Conservation (phyloP, 2,329 filamentous ascomycete genomes). For the Penicillium hordei region DNA sequence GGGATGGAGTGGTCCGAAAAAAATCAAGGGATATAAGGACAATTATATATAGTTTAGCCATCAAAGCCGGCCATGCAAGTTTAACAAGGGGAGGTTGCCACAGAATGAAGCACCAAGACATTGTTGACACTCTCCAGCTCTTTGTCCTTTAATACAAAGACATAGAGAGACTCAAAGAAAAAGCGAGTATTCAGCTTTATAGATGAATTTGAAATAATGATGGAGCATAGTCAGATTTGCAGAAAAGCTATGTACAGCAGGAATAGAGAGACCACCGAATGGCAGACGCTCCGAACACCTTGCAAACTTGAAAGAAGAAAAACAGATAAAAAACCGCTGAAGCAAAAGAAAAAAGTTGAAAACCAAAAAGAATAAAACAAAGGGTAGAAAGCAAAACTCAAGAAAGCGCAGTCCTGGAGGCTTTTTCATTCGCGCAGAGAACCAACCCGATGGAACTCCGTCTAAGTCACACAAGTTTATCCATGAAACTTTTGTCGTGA, state of each 20-base stretch:
- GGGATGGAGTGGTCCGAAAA: background rate
- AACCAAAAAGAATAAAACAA: conserved; percentile 1
- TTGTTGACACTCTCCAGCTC: background rate
- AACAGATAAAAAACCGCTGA: conserved; percentile 17
- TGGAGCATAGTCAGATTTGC: conserved; percentile 2
- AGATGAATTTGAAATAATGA: background rate
- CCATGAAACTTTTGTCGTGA: conserved; percentile 9
- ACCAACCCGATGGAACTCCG: background rate
- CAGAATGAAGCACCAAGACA: background rate
- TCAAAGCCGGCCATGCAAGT: background rate
- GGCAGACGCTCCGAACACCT: conserved; percentile 24
- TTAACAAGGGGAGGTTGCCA: background rate
- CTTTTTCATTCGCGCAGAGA: background rate
- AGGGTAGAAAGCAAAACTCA: conserved; percentile 7
- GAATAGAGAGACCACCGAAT: conserved; percentile 14
- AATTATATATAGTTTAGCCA: background rate
- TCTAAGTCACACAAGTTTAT: conserved; percentile 11
- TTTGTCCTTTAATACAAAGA: background rate
- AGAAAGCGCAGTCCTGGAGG: background rate
- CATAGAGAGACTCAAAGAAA: background rate
- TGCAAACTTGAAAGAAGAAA: conserved; percentile 1
- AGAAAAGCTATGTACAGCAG: conserved; percentile 16
- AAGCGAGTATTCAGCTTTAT: background rate
- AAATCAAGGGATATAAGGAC: background rate
- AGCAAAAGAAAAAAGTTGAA: background rate